Conservation (phyloP, 1,284 basidiomycete species). For the Heterobasidion parviporum region DNA sequence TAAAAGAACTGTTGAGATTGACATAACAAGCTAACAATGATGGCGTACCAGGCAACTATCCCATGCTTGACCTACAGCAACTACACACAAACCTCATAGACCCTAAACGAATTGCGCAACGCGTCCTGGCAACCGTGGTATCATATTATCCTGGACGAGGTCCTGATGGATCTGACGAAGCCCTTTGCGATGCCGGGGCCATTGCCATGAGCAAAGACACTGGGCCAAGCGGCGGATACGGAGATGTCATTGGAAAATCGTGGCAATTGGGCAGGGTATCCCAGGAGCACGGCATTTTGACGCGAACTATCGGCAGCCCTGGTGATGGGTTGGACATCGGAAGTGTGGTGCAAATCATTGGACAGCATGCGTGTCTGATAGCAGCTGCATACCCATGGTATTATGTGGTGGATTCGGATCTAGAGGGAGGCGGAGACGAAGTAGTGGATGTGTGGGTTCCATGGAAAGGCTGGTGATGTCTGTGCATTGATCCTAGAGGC, state of each 20-base stretch:
- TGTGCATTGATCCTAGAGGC: neutral
- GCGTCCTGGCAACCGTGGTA: slow-evolving; percentile 66
- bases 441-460: slow-evolving; percentile 85
- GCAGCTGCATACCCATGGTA: slow-evolving; percentile 75
- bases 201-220: slow-evolving; percentile 83
- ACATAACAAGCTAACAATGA: slow-evolving; percentile 1
- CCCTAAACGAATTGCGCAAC: slow-evolving; percentile 50
- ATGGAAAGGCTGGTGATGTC: slow-evolving; percentile 78
- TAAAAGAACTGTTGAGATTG: slow-evolving; percentile 13
- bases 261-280: slow-evolving; percentile 72
- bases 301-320: slow-evolving; percentile 23
- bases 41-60: slow-evolving; percentile 60
- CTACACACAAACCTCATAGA: slow-evolving; percentile 63
- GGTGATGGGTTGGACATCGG: slow-evolving; percentile 38
- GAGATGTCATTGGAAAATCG: slow-evolving; percentile 57
- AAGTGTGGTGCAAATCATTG: slow-evolving; percentile 49
- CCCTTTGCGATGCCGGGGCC: slow-evolving; percentile 76
- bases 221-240: slow-evolving; percentile 65
- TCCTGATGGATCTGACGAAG: slow-evolving; percentile 54
- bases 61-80: slow-evolving; percentile 81
- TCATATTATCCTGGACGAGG: slow-evolving; percentile 71
- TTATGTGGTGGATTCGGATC: slow-evolving; percentile 64
- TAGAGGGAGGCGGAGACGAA: slow-evolving; percentile 33
- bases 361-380: slow-evolving; percentile 76
- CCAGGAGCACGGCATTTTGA: slow-evolving; percentile 77